Evolutionary conservation across 331 rosid genomes (phyloP), one percentile per base, ranked within the genome.

Genomic region (Telfairia occidentalis): DNA sequence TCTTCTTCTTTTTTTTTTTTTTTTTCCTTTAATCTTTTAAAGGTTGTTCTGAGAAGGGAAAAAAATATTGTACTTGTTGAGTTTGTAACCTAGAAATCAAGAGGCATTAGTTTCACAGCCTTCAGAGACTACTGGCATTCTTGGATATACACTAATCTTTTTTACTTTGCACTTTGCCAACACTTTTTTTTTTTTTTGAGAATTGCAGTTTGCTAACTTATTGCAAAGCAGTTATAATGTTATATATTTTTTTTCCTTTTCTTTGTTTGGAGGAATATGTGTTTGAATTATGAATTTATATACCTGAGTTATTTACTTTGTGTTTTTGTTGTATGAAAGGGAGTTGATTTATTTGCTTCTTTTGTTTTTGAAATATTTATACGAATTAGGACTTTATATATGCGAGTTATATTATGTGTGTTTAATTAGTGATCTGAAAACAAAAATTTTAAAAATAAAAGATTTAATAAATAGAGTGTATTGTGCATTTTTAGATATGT

Each of bases 21-120:
- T 11, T 32, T 3, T 26, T 28, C 3, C 9, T 37, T 5, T 9
- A 9, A 5, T 42, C 73, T 49, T 66, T 72, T 18, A 12, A 24
- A 73, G 76, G 48, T 19, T 50, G 43, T 13, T 30, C 37, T 73
- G 49, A 32, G 34, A 73, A 73, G 49, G 38, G 53, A 34, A 50
- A 37, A 28, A 53, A 52, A 30, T 9, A 0, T 21, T 53, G 49
- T 73, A 32, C 4, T 34, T 21, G 23, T 73, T 53, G 49, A 70
- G 75, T 28, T 70, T 70, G 42, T 28, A 28, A 24, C 26, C 15
- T 15, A 70, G 24, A 70, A 70, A 70, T 45, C 15, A 46, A 70
- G 74, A 67, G 55, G 58, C 73, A 45, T 70, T 70, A 70, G 58
- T 45, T 70, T 69, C 24, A 69, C 21, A 69, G 74, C 54, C 75